Base-by-base conservation (phyloP, 108 stramenopile species). In the Chaetoceros tenuissimus region DNA sequence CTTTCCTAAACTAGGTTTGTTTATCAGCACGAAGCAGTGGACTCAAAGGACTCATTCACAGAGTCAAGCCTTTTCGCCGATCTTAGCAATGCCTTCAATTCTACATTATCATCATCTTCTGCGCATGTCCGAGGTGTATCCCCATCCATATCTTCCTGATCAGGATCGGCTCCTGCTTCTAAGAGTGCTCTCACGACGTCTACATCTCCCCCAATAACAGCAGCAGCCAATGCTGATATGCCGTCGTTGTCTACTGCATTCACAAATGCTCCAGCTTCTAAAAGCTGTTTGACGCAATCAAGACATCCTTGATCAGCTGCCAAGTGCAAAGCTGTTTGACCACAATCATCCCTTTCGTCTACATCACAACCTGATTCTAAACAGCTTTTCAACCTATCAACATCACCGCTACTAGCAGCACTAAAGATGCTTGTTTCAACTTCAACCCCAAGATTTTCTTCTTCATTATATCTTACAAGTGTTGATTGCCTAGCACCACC, bases 281-380 rank as follows among this genome's bases (percentile, higher is more conserved):
- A 48, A 24, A 93, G 57, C 23, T 73, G n/a, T 57, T 59, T 53
- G 17, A 89, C 29, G 45, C 75, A 79, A 16, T 87, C 84, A 1
- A 76, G 21, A 46, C 66, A 59, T 17, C 84, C 85, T 18, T 69
- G 67, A 62, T 93, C 92, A 1, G 85, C 83, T 7, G 82, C 80
- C 55, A 87, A 64, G 66, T 93, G 92, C 17, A 93, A 57, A 0
- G 85, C 81, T 3, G 84, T 81, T 64, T 85, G 83, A 8, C 87
- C 87, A 24, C 58, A 57, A 21, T 74, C 78, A 59, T 89, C 87
- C 3, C 64, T 24, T 24, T 55, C 66, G 48, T 82, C 61, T 2
- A 84, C 45, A 50, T 80, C 54, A 1, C 63, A 61, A 18, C 59
- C 72, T 16, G 56, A 28, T 34, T 68, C 31, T 19, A 80, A 55